A percentile compares a stretch with the other conserved stretches of the same genome.
Conservation (phyloP, 1,284 basidiomycete species). For the Ustilago bromivora region DNA sequence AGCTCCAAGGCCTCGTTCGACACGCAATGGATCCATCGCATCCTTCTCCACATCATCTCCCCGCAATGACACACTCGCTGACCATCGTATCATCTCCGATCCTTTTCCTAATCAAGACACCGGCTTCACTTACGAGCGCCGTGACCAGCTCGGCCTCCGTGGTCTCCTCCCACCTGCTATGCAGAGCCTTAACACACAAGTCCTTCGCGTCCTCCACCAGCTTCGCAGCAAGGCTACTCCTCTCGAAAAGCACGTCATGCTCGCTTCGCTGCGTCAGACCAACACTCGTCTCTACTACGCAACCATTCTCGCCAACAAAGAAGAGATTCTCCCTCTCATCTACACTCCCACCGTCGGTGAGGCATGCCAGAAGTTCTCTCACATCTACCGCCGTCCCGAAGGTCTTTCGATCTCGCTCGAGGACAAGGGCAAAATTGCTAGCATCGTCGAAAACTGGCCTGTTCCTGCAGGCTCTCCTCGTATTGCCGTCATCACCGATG, state of each 20-base stretch:
- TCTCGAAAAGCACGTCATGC: slow-evolving; percentile 85
- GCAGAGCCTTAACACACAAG: slow-evolving; percentile 73
- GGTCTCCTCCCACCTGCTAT: slow-evolving; percentile 78
- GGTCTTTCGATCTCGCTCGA: slow-evolving; percentile 67
- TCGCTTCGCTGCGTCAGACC: slow-evolving; percentile 79
- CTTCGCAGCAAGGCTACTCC: slow-evolving; percentile 77
- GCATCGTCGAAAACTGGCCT: slow-evolving; percentile 82
- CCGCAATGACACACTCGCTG: slow-evolving; percentile 26
- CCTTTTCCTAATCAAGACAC: slow-evolving; percentile 70
- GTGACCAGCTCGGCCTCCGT: slow-evolving; percentile 78
- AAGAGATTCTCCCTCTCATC: slow-evolving; percentile 75
- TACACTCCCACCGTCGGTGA: slow-evolving; percentile 94
- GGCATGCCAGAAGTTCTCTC: slow-evolving; percentile 79
- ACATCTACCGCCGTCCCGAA: slow-evolving; percentile 84
- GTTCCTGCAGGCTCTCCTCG: slow-evolving; percentile 70
- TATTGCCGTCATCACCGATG: slow-evolving; percentile 75
- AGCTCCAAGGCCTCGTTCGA: slow-evolving; percentile 8
- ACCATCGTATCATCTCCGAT: slow-evolving; percentile 45
- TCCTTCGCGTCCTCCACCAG: slow-evolving; percentile 77
- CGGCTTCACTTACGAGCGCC: slow-evolving; percentile 78
- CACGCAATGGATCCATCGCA: slow-evolving; percentile 5
- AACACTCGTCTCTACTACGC: slow-evolving; percentile 81
- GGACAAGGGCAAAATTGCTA: slow-evolving; percentile 83
- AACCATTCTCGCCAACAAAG: slow-evolving; percentile 74
- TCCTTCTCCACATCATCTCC: slow-evolving; percentile 25